Conservation (phyloP, 1,284 basidiomycete genomes). For the Pholiota adiposa region DNA sequence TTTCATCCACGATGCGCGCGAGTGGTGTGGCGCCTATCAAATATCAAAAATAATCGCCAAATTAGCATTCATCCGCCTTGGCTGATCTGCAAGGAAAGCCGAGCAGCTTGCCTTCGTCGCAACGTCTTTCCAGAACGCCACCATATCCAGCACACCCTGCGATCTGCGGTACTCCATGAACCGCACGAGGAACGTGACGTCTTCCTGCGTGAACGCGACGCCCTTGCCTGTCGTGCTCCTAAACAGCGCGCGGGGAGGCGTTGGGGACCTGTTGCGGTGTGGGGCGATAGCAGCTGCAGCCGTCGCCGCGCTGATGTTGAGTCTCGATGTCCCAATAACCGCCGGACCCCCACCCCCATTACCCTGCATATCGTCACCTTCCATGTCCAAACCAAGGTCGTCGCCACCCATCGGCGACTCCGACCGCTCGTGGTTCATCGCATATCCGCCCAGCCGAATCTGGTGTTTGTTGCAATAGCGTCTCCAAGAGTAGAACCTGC, state of each 20-base stretch:
- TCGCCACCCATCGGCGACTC: slow-evolving; percentile 46
- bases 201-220: slow-evolving; percentile 82
- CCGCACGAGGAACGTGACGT: slow-evolving; percentile 72
- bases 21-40: slow-evolving; percentile 78
- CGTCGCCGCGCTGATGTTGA: slow-evolving; percentile 26
- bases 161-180: slow-evolving; percentile 77
- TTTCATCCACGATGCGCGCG: slow-evolving; percentile 89
- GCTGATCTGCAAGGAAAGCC: neutral
- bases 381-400: slow-evolving; percentile 39
- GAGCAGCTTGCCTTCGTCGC: slow-evolving; percentile 61
- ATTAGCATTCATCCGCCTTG: neutral
- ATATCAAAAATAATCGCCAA: neutral
- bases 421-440: slow-evolving; percentile 64
- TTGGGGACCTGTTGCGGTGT: slow-evolving; percentile 65
- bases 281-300: slow-evolving; percentile 23
- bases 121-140: slow-evolving; percentile 84
- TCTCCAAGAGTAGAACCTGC: slow-evolving; percentile 85
- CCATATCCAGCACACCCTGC: slow-evolving; percentile 77
- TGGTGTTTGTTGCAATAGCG: slow-evolving; percentile 88
- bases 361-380: slow-evolving; percentile 16
- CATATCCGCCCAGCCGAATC: slow-evolving; percentile 79
- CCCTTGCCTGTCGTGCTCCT: slow-evolving; percentile 85
- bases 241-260: slow-evolving; percentile 75
- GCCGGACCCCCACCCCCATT: neutral
- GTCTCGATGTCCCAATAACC: neutral